Evolutionary conservation across 257 asterid genomes (phyloP), one percentile per base, ranked within the genome.

Genomic region (Solanum piurae): DNA sequence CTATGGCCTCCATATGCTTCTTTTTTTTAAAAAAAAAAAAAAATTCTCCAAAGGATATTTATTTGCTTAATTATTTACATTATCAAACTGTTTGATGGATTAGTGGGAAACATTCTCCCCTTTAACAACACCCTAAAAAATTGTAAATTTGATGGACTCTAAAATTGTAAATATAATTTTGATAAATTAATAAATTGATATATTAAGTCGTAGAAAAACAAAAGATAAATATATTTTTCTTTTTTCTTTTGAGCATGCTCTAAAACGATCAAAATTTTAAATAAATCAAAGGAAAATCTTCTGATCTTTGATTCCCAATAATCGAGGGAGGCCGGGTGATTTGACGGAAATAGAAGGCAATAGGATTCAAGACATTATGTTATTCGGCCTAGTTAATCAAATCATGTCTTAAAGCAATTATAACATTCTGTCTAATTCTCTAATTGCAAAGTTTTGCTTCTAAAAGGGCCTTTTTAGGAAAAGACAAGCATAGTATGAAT

Each of bases 31-130:
- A 40, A 10, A 0, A 11, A 44, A 44, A 44, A 11, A 3, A 3
- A 0, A 44, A 44, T 3, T 44, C n/a, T 4, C 2, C 6, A n/a
- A n/a, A 25, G 14, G 31, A 25, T 36, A 9, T 46, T 20, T 3
- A 1, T 36, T 75, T 31, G n/a, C n/a, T 62, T 49, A 44, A 73
- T 86, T 90, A 71, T 87, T 80, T 36, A 87, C 7, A 88, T 87
- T 89, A 89, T 91, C 90, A 72, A 66, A 91, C 52, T 86, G 52
- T 66, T 87, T 29, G 91, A 71, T 89, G 84, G 94, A 85, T 80
- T 76, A 46, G 2, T 46, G 55, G 55, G 55, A 1, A 46, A 4
- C 18, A 46, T 46, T 4, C 18, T 1, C 18, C 55, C 55, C 55
- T 46, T 12, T 46, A 46, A 46, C 18, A 46, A 46, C 55, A 12